phyloP scores from a whole-genome alignment of 116 monocot genomes.

The Papilionanthe hybrid region DNA sequence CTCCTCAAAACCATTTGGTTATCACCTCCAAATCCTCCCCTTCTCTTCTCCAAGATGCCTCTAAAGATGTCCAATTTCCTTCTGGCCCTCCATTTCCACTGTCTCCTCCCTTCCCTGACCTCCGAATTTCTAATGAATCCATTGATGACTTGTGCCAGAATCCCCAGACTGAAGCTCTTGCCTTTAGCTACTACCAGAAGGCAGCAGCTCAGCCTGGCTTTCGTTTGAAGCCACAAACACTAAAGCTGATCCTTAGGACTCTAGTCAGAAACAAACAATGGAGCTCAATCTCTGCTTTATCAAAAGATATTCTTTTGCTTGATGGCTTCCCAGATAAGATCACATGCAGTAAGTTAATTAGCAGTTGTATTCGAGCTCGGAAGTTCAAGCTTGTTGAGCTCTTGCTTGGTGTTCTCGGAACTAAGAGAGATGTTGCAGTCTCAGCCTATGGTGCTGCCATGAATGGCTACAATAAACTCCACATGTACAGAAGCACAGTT shows the following conservation, averaged over 20 bases:
- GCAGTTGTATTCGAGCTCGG: conserved; percentile 45
- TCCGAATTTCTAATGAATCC: conserved; percentile 29
- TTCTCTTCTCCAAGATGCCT: conserved; percentile 35
- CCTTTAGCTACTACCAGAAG: conserved; percentile 45
- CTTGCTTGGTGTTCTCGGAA: conserved; percentile 36
- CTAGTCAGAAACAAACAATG: conserved; percentile 51
- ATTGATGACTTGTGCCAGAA: conserved; percentile 32
- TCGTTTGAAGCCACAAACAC: conserved; percentile 23
- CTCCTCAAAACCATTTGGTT: conserved; percentile 17
- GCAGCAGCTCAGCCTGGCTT: conserved; percentile 38
- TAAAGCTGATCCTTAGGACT: conserved; percentile 22
- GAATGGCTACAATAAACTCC: conserved; percentile 80
- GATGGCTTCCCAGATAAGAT: conserved; percentile 40
- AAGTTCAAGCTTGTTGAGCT: conserved; percentile 58
- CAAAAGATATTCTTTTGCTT: conserved; percentile 34
- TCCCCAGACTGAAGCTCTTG: conserved; percentile 31
- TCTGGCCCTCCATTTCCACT: neutral
- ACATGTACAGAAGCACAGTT: conserved; percentile 75
- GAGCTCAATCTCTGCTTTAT: conserved; percentile 40
- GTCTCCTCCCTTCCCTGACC: conserved; percentile 15
- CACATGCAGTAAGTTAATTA: conserved; percentile 33
- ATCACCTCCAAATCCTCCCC: conserved; percentile 25
- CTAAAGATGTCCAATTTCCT: conserved; percentile 17
- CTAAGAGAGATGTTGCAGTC: conserved; percentile 17
- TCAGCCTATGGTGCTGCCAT: conserved; percentile 49